Evolutionary conservation across 441 rosid species (phyloP).

Genomic region (Breynia disticha): DNA sequence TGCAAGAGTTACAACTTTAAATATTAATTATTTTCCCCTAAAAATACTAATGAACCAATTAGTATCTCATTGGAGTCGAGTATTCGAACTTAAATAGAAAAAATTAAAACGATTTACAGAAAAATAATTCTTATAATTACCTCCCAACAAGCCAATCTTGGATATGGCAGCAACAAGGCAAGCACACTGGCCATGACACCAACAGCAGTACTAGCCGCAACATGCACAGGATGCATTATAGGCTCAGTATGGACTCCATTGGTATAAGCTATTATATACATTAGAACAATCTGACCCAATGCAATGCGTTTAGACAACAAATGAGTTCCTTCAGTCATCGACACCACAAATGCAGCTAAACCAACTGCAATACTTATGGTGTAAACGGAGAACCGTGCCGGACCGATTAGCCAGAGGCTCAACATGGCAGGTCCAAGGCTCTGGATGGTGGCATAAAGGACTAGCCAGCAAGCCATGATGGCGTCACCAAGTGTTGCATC

Average conservation of each 20-base stretch:
- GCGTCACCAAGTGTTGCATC: constrained; percentile 79
- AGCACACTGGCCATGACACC: constrained; percentile 60
- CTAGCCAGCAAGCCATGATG: constrained; percentile 61
- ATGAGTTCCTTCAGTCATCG: constrained; percentile 45
- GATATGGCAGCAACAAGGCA: constrained; percentile 61
- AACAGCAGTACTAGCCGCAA: constrained; percentile 65
- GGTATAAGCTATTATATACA: constrained; percentile 48
- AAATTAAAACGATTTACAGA: too few relatives aligned
- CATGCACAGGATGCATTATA: constrained; percentile 58
- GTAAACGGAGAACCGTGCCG: constrained; percentile 37
- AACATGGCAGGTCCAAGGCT: constrained; percentile 58
- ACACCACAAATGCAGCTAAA: constrained; percentile 52
- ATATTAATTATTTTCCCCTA: too few relatives aligned
- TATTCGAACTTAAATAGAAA: too few relatives aligned
- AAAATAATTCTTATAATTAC: too few relatives aligned
- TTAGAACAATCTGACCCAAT: constrained; percentile 64
- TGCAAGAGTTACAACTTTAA: too few relatives aligned
- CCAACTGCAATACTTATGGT: constrained; percentile 57
- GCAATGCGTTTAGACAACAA: constrained; percentile 62
- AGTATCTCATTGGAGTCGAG: too few relatives aligned
- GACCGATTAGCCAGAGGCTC: constrained; percentile 58
- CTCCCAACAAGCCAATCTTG: constrained; percentile 64
- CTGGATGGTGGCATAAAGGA: constrained; percentile 62
- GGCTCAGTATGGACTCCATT: constrained; percentile 44
- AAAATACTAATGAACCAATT: too few relatives aligned